phyloP scores from a whole-genome alignment of 2,329 filamentous ascomycete genomes.

The Aureobasidium sp. region DNA sequence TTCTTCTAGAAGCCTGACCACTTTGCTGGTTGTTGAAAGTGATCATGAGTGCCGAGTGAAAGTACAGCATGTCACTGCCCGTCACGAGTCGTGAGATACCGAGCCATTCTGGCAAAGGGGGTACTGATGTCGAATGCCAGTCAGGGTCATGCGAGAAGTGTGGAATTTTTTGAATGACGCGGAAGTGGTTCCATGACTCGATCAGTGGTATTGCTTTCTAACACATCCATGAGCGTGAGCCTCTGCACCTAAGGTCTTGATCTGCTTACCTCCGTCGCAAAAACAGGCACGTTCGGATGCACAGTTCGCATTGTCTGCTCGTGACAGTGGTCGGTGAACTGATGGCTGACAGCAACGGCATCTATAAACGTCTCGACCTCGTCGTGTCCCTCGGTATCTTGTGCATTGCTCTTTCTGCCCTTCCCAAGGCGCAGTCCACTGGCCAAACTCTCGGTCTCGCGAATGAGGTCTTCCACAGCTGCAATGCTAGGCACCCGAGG shows the following conservation, averaged over 20 bases:
- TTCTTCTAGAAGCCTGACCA: slow-evolving; percentile 20
- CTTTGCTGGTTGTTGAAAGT: slow-evolving; percentile 36
- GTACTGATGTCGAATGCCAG: slow-evolving; percentile 38
- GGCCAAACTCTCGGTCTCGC: slow-evolving; percentile 39
- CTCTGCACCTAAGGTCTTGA: not conserved
- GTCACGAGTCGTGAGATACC: slow-evolving; percentile 50
- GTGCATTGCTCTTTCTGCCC: slow-evolving; percentile 15
- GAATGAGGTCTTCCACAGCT: slow-evolving; percentile 46
- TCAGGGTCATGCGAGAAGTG: slow-evolving; percentile 35
- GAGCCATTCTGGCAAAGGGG: slow-evolving; percentile 51
- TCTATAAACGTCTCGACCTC: slow-evolving; percentile 40
- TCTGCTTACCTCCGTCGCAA: slow-evolving; percentile 43
- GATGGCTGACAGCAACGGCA: slow-evolving; percentile 52
- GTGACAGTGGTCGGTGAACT: slow-evolving; percentile 63
- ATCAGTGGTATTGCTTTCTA: slow-evolving; percentile 50
- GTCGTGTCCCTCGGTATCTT: slow-evolving; percentile 12
- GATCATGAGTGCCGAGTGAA: slow-evolving; percentile 54
- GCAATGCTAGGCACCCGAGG: slow-evolving; percentile 47
- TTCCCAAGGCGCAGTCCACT: slow-evolving; percentile 20
- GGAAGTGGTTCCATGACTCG: slow-evolving; percentile 51
- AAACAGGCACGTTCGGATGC: slow-evolving; percentile 45
- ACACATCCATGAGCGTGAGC: not conserved
- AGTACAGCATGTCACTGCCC: slow-evolving; percentile 47
- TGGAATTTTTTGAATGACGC: slow-evolving; percentile 43
- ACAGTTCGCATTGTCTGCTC: slow-evolving; percentile 51